A percentile compares a stretch with the other conserved stretches of the same genome.
These are phyloP conservation scores for Talaromyces proteolyticus DNA, from an alignment of 495 filamentous ascomycete genomes.

Conservation along the genomic window DNA sequence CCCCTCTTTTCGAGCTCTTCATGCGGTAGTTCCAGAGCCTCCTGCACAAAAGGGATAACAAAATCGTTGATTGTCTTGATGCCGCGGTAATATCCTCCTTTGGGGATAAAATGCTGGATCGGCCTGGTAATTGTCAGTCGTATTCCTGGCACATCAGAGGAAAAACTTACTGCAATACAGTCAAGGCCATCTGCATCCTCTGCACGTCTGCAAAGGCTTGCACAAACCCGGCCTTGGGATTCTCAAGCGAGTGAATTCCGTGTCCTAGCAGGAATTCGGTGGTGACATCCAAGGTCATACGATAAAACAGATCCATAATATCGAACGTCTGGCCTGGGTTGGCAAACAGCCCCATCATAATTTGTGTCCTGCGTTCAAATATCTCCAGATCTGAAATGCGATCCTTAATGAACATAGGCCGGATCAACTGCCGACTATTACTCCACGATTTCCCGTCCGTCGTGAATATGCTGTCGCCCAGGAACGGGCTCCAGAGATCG, in stretches of 20 bases:
- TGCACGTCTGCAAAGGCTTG: slow-evolving; percentile 69
- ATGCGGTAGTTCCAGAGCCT: slow-evolving; percentile 37
- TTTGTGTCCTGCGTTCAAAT: slow-evolving; percentile 70
- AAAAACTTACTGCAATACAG: slow-evolving; percentile 28
- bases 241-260: slow-evolving; percentile 59
- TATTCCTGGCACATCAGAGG: background rate
- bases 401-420: slow-evolving; percentile 79
- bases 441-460: slow-evolving; percentile 74
- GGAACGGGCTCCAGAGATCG: slow-evolving; percentile 61
- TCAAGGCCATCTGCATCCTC: slow-evolving; percentile 37
- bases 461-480: slow-evolving; percentile 75
- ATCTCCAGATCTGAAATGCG: slow-evolving; percentile 73
- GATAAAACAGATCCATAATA: slow-evolving; percentile 69
- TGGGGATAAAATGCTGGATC: slow-evolving; percentile 34
- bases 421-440: slow-evolving; percentile 63
- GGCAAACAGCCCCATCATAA: slow-evolving; percentile 56
- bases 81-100: slow-evolving; percentile 28
- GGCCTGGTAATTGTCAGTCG: slow-evolving; percentile 19
- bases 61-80: slow-evolving; percentile 44
- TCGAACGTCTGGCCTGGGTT: slow-evolving; percentile 45
- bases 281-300: slow-evolving; percentile 73
- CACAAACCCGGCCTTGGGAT: slow-evolving; percentile 50
- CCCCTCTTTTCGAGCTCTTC: slow-evolving; percentile 43
- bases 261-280: slow-evolving; percentile 84
- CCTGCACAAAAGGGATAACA: slow-evolving; percentile 46